Evolutionary conservation across 2,329 filamentous ascomycete species (phyloP), one percentile per base, ranked within the genome.

Genomic region (Pseudocercospora pini-densiflorae): DNA sequence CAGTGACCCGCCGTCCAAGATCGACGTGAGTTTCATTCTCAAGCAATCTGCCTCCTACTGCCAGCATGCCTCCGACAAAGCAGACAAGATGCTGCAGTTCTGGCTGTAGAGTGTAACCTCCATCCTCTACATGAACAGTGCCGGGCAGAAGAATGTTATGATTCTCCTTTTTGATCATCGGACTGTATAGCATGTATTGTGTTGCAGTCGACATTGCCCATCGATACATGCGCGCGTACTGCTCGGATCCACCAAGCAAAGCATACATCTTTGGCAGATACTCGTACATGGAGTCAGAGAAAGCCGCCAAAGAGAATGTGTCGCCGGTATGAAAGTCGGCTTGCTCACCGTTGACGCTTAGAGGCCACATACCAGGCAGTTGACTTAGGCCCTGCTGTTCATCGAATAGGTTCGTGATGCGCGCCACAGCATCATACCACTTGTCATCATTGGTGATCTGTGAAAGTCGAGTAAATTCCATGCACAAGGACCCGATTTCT

Each of bases 51-150:
- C 90, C 88, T 1, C 86, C 89, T 40, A 93, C 83, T 1, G 83
- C 90, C 54, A 91, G 89, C 82, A 90, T 89, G 9, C 90, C 91
- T 6, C 90, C 90, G 2, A 86, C 82, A 74, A 92, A 93, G 77
- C 90, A 93, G 2, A 86, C 85, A 1, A 92, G 81, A 74, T 93
- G 91, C 65, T 89, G 86, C 10, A 81, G 78, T 45, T 82, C 79
- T 1, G 76, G 71, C 51, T 78, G 72, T 0, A 82, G 72, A 27
- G 70, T 72, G 61, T 60, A 70, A 33, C 49, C 71, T 16, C 53
- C 64, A 68, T 73, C 59, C 3, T 62, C 36, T 21, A 69, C 63
- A 27, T 53, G 47, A 12, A 80, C 78, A 67, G 84, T 81, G 10
- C 85, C 86, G 2, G 86, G 82, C 62, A 87, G 80, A 8, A 85